These are phyloP conservation scores for Phanerochaete sordida DNA, from an alignment of 768 basidiomycete genomes.

Conservation along the genomic window DNA sequence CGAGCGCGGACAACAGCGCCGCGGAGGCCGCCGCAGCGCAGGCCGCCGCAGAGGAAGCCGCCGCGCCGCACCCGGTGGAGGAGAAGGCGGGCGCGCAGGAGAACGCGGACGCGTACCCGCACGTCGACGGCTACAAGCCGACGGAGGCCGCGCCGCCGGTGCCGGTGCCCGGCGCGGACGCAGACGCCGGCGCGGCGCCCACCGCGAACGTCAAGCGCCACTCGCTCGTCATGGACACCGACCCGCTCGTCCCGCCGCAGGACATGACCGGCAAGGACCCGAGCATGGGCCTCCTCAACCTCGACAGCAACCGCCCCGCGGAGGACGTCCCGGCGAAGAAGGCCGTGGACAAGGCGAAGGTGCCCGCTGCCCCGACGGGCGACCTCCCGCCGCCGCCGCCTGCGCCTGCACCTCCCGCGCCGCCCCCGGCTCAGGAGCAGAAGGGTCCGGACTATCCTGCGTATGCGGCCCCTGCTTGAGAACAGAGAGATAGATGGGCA, in stretches of 20 bases:
- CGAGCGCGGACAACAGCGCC: background rate
- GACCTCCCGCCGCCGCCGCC: background rate
- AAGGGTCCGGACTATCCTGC: background rate
- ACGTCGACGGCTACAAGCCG: background rate
- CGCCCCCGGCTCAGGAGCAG: background rate
- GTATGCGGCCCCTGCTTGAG: background rate
- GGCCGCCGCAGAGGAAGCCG: background rate
- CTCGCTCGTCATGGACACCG: constrained; percentile 7
- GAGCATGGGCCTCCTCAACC: constrained; percentile 18
- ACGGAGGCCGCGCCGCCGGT: background rate
- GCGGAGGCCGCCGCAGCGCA: background rate
- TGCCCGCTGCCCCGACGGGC: background rate
- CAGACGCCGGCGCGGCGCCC: background rate
- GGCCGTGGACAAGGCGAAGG: background rate
- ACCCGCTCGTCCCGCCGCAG: constrained; percentile 11
- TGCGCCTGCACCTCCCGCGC: background rate
- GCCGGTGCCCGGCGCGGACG: background rate
- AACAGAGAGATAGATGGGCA: background rate
- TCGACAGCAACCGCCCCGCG: constrained; percentile 25
- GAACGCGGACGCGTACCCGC: background rate
- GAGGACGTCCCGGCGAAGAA: background rate
- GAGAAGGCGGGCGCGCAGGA: background rate
- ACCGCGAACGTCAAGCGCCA: constrained; percentile 4
- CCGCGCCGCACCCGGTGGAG: background rate
- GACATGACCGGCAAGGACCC: constrained; percentile 16